These are phyloP conservation scores for Saccharomycopsis schoenii DNA, from an alignment of 805 yeast genomes.

Conservation along the genomic window DNA sequence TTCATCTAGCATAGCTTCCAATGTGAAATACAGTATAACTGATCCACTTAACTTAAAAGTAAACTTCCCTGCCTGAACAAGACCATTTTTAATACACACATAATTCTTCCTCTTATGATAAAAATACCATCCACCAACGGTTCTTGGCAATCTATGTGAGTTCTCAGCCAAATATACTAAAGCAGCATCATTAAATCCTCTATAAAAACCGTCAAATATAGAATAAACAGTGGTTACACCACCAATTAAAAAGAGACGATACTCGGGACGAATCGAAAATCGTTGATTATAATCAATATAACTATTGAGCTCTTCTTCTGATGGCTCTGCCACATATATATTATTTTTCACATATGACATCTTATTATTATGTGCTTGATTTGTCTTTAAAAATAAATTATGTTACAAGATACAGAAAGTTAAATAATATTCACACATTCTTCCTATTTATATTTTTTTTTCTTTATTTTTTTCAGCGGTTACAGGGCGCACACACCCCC, in stretches of 20 bases:
- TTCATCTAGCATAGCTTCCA: conserved; percentile 54
- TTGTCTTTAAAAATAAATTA: not conserved
- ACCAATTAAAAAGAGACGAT: conserved; percentile 35
- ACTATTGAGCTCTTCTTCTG: not conserved
- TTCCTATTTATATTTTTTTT: not conserved
- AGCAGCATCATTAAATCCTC: conserved; percentile 47
- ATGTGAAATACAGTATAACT: conserved; percentile 41
- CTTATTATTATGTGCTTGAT: not conserved
- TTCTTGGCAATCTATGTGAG: conserved; percentile 69
- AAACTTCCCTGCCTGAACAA: conserved; percentile 36
- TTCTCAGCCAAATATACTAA: conserved; percentile 65
- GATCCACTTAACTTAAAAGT: conserved; percentile 34
- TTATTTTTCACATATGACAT: not conserved
- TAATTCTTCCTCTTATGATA: conserved; percentile 79
- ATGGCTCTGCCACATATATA: not conserved
- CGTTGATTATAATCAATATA: conserved; percentile 26
- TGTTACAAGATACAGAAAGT: not conserved
- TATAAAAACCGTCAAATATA: conserved; percentile 44
- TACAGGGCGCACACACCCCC: too few species aligned
- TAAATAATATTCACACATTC: not conserved
- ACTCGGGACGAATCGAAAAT: conserved; percentile 39
- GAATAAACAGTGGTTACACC: conserved; percentile 34
- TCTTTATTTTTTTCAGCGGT: not conserved
- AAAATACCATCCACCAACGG: conserved; percentile 80
- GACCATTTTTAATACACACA: conserved; percentile 51